Conservation (phyloP, 83 land plant species). For the Diphasiastrum complanatum region DNA sequence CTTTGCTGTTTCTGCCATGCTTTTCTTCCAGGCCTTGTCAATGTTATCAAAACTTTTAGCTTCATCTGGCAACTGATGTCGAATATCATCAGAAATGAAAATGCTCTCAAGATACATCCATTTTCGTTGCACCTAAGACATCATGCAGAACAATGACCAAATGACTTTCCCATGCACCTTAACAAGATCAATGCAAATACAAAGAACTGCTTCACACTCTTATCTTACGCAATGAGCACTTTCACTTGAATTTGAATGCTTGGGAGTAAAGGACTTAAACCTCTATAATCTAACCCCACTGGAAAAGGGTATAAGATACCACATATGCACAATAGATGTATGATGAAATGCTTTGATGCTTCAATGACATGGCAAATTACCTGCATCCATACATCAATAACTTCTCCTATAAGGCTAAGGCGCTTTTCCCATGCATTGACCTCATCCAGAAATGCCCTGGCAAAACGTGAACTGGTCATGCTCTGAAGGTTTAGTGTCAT, state of each 20-base stretch:
- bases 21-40: conserved; percentile 36
- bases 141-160: not conserved
- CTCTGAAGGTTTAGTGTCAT: conserved; percentile 36
- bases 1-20: conserved; percentile 34
- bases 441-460: conserved; percentile 31
- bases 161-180: no score
- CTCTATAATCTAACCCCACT: no score
- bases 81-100: conserved; percentile 38
- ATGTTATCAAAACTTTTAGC: conserved; percentile 38
- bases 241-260: no score
- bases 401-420: conserved; percentile 35
- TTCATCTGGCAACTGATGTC: conserved; percentile 40
- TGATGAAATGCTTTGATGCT: no score
- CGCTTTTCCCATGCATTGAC: conserved; percentile 31
- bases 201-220: no score
- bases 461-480: conserved; percentile 39
- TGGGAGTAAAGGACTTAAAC: no score
- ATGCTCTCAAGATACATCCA: conserved; percentile 46
- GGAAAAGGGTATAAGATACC: no score
- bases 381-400: conserved; percentile 41
- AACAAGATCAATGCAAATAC: no score
- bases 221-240: no score
- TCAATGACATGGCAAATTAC: conserved; percentile 12
- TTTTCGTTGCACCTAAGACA: conserved; percentile 34
- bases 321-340: no score